phyloP scores from a whole-genome alignment of 1,284 basidiomycete species.

The Trichosporon coremiiforme region DNA sequence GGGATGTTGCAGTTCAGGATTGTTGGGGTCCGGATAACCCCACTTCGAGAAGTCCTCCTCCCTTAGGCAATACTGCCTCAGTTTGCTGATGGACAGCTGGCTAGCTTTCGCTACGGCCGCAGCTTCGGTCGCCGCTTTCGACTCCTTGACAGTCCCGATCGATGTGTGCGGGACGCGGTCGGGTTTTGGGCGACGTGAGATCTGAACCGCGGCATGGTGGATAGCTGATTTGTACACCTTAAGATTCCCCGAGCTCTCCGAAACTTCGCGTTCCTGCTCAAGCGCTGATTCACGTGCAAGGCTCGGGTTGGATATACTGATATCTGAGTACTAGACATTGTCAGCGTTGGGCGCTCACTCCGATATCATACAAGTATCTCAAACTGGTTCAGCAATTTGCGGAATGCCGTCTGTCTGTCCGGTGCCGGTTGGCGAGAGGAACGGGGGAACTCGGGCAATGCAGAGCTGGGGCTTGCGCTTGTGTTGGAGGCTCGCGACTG shows the following conservation, averaged over 20 bases:
- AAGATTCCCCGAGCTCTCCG: constrained; percentile 40
- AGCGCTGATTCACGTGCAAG: constrained; percentile 46
- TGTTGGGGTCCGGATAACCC: constrained; percentile 66
- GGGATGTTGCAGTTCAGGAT: constrained; percentile 54
- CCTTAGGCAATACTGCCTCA: constrained; percentile 66
- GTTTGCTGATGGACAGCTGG: constrained; percentile 60
- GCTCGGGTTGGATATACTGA: constrained; percentile 39
- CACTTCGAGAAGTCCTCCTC: constrained; percentile 65
- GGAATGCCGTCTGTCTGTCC: constrained; percentile 48
- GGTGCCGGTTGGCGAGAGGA: constrained; percentile 41
- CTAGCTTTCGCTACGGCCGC: constrained; percentile 65
- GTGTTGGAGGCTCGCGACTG: no score
- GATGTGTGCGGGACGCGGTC: constrained; percentile 67
- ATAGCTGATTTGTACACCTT: constrained; percentile 53
- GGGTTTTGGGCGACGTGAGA: constrained; percentile 65
- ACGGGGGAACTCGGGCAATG: constrained; percentile 25
- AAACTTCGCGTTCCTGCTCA: constrained; percentile 48
- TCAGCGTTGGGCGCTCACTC: not conserved
- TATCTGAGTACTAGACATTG: constrained; percentile 38
- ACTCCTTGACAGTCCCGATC: constrained; percentile 75
- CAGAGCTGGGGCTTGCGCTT: not conserved
- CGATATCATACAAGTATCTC: constrained; percentile 41
- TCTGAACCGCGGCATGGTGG: constrained; percentile 52
- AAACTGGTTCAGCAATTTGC: constrained; percentile 47
- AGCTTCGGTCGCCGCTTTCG: constrained; percentile 64